Evolutionary conservation across 768 basidiomycete species (phyloP).

Genomic region (Pleurotus sapidus): DNA sequence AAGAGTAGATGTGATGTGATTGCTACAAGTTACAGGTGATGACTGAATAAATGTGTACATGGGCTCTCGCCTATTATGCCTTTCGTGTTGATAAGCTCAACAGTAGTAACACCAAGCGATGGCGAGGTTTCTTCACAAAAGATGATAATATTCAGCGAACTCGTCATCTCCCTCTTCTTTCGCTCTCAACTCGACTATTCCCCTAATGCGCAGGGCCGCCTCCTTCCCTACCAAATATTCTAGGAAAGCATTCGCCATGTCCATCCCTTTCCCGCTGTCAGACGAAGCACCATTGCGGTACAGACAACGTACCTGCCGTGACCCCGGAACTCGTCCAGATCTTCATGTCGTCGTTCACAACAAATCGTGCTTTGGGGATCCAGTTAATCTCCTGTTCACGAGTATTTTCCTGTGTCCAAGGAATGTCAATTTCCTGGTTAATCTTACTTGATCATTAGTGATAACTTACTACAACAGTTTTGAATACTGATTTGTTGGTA

Average conservation of each 20-base stretch:
- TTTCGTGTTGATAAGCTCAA: no score
- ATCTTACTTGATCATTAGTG: background rate
- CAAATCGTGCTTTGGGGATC: conserved; percentile 29
- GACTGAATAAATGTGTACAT: no score
- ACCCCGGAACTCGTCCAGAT: conserved; percentile 30
- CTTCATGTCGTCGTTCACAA: conserved; percentile 24
- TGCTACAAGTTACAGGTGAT: no score
- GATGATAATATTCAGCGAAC: background rate
- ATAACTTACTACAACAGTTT: conserved; percentile 17
- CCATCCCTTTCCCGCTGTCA: conserved; percentile 18
- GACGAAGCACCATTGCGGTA: background rate
- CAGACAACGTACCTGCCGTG: conserved; percentile 19
- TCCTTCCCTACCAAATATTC: conserved; percentile 19
- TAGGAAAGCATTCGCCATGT: conserved; percentile 27
- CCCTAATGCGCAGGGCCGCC: background rate
- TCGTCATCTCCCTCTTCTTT: background rate
- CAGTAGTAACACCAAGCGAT: no score
- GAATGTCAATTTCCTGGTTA: no score
- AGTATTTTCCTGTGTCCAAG: conserved; percentile 1
- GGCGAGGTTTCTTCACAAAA: conserved; percentile 20
- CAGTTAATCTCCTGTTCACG: conserved; percentile 17
- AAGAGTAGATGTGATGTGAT: no score
- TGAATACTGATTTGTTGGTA: conserved; percentile 31
- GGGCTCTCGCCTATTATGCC: no score
- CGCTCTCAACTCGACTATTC: background rate